Evolutionary conservation across 371 early-diverging fungal species (phyloP).

Genomic region (Chytridium lagenaria): DNA sequence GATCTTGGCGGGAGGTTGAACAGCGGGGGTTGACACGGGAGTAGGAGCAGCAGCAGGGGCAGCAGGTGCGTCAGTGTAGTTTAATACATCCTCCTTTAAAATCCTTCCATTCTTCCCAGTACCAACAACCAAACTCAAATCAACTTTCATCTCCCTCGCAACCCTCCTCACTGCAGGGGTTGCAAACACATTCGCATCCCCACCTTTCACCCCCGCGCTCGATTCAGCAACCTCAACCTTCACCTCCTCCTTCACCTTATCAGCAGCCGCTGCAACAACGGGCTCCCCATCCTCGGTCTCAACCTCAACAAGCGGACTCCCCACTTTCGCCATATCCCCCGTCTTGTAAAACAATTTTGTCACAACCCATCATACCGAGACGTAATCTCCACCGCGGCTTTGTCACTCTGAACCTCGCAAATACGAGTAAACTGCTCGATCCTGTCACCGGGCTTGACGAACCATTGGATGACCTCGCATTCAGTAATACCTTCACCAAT

Average conservation of each 20-base stretch:
- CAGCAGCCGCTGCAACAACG: conserved; percentile 33
- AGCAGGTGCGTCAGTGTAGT: background rate
- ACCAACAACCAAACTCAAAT: conserved; percentile 74
- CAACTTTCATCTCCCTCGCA: conserved; percentile 80
- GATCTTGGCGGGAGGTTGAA: conserved; percentile 26
- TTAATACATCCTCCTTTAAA: conserved; percentile 87
- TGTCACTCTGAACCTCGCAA: conserved; percentile 97
- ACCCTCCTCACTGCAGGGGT: conserved; percentile 94
- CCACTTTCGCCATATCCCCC: conserved; percentile 93
- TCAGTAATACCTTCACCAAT: conserved; percentile 98
- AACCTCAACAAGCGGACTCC: conserved; percentile 92
- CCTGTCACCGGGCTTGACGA: conserved; percentile 86
- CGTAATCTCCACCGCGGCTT: conserved; percentile 98
- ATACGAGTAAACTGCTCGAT: conserved; percentile 94
- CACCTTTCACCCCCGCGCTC: conserved; percentile 43
- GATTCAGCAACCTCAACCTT: conserved; percentile 7
- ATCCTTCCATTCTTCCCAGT: conserved; percentile 89
- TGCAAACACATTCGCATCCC: conserved; percentile 50
- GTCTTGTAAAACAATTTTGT: conserved; percentile 78
- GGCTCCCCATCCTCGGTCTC: conserved; percentile 65
- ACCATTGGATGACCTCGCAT: conserved; percentile 96
- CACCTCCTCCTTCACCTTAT: conserved; percentile 28
- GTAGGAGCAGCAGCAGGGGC: background rate
- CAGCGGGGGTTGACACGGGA: background rate
- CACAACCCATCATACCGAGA: conserved; percentile 92